Percentiles rank a stretch among this genome's conserved stretches.
Conservation (phyloP, 352 stramenopile genomes). For the Globisporangium paroecandrum region DNA sequence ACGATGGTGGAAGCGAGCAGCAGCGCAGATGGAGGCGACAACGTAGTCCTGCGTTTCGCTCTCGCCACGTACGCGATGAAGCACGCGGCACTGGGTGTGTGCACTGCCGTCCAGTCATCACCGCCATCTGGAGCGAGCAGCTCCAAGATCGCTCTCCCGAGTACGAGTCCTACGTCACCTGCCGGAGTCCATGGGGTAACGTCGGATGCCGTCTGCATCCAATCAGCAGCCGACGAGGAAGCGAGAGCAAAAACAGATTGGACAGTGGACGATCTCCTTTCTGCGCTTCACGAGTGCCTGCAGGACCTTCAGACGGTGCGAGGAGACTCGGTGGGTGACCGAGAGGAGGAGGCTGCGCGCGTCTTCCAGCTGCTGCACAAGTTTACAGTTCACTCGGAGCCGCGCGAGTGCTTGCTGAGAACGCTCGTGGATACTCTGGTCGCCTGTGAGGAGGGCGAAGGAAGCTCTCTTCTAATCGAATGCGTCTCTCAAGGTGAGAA, state of each 20-base stretch:
- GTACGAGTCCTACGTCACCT: background rate
- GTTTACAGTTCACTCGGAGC: background rate
- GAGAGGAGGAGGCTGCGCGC: constrained; percentile 5
- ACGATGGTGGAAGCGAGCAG: background rate
- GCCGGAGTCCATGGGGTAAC: background rate
- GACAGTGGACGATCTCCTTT: background rate
- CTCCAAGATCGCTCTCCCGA: background rate
- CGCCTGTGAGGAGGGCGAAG: constrained; percentile 8
- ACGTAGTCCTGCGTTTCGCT: constrained; percentile 28
- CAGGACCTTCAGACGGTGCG: background rate
- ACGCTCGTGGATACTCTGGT: constrained; percentile 5
- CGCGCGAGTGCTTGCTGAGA: constrained; percentile 2
- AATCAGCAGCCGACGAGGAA: background rate
- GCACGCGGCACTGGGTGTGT: background rate
- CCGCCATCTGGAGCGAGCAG: background rate
- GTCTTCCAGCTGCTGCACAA: background rate
- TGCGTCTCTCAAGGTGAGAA: constrained; percentile 13
- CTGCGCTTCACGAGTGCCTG: constrained; percentile 8
- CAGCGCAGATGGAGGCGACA: background rate
- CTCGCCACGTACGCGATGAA: constrained; percentile 34
- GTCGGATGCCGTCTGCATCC: background rate
- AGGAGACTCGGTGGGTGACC: background rate
- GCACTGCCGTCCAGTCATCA: background rate
- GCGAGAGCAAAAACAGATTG: background rate
- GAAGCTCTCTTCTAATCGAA: constrained; percentile 8